These are phyloP conservation scores for Tolypocladium inflatum DNA, from an alignment of 2,329 filamentous ascomycete genomes.

Conservation along the genomic window DNA sequence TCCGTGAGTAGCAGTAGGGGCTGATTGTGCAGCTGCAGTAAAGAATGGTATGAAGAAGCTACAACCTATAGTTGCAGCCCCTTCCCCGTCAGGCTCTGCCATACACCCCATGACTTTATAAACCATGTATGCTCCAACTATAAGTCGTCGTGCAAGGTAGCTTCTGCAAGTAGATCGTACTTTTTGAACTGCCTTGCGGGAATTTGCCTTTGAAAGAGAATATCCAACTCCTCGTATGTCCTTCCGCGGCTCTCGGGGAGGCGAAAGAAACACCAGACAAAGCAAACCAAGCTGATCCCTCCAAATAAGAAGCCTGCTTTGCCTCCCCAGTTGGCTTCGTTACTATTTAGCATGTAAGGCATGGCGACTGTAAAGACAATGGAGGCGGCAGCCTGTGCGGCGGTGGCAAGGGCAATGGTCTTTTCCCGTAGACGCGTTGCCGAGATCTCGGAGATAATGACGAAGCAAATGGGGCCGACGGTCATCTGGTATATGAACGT, in stretches of 20 bases:
- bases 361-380: conserved; percentile 16
- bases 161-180: conserved; percentile 9
- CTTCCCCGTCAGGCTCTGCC: no score
- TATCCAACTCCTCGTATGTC: conserved; percentile 21
- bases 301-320: conserved; percentile 22
- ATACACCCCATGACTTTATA: no score
- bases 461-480: conserved; percentile 32
- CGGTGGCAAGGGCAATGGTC: conserved; percentile 20
- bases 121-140: background rate
- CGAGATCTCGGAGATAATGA: conserved; percentile 28
- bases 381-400: conserved; percentile 12
- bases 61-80: no score
- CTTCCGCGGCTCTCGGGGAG: conserved; percentile 18
- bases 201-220: conserved; percentile 14
- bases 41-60: no score
- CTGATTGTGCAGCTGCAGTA: no score
- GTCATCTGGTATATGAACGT: conserved; percentile 30
- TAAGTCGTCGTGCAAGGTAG: background rate
- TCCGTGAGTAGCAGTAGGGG: no score
- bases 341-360: conserved; percentile 21
- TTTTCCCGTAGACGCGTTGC: conserved; percentile 22
- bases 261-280: conserved; percentile 16
- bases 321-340: conserved; percentile 20
- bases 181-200: conserved; percentile 8
- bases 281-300: conserved; percentile 12